These are phyloP conservation scores for Gnetum montanum DNA, from an alignment of 75 land plant genomes.

Conservation along the genomic window DNA sequence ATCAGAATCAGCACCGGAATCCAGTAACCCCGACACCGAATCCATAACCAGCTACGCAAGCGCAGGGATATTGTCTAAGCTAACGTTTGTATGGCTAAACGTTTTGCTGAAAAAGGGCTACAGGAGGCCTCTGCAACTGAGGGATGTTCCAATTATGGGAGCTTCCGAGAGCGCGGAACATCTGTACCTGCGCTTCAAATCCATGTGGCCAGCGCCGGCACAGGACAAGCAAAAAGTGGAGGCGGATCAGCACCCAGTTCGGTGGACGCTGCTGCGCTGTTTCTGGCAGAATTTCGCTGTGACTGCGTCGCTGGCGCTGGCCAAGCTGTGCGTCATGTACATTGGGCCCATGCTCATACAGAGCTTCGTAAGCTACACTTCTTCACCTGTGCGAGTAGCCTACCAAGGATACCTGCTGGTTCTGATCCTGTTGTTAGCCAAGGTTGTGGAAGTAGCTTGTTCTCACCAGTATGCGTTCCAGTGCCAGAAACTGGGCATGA, in stretches of 20 bases:
- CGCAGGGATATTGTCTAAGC: conserved; percentile 43
- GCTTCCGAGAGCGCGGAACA: conserved; percentile 62
- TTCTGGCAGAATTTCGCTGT: conserved; percentile 61
- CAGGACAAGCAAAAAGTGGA: not conserved
- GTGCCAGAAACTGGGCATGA: conserved; percentile 71
- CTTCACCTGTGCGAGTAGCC: conserved; percentile 33
- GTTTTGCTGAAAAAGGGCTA: conserved; percentile 64
- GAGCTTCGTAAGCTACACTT: conserved; percentile 55
- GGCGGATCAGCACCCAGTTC: conserved; percentile 42
- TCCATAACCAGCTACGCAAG: conserved; percentile 39
- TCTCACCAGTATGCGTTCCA: conserved; percentile 83
- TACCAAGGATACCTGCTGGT: conserved; percentile 73
- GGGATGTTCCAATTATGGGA: conserved; percentile 67
- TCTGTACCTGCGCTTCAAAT: conserved; percentile 37
- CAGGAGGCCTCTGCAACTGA: conserved; percentile 37
- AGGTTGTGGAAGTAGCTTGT: conserved; percentile 55
- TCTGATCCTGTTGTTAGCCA: conserved; percentile 53
- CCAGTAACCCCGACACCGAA: not conserved
- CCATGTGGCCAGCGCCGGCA: conserved; percentile 45
- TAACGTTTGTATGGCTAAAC: conserved; percentile 71
- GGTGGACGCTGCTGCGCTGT: conserved; percentile 46
- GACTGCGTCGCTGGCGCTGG: conserved; percentile 60
- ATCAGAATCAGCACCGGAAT: not conserved
- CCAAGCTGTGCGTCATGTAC: conserved; percentile 76
- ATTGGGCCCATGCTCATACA: conserved; percentile 82